Evolutionary conservation across 805 yeast genomes (phyloP).

Genomic region (Helenozyma rhizophorensis): DNA sequence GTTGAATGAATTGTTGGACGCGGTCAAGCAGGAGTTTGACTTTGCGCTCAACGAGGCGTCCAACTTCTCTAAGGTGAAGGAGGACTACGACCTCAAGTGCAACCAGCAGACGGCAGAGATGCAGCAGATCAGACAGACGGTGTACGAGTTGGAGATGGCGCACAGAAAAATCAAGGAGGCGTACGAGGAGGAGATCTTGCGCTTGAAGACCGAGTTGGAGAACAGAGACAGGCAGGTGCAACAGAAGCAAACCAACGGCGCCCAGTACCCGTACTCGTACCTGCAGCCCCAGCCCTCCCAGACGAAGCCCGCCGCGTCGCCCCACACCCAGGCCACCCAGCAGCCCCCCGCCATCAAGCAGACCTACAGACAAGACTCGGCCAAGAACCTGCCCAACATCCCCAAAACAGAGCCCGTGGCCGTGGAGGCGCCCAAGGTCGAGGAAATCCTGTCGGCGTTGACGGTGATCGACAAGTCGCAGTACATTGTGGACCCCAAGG

Average conservation of each 20-base stretch:
- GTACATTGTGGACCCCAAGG: conserved; percentile 39
- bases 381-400: conserved; percentile 11
- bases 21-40: conserved; percentile 88
- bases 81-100: conserved; percentile 85
- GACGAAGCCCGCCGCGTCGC: conserved; percentile 1
- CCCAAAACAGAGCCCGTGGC: conserved; percentile 18
- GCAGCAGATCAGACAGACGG: conserved; percentile 91
- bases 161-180: conserved; percentile 94
- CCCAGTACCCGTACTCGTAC: conserved; percentile 30
- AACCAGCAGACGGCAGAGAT: conserved; percentile 90
- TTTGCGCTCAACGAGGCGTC: conserved; percentile 81
- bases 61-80: conserved; percentile 81
- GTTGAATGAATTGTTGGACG: conserved; percentile 81
- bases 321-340: conserved; percentile 1
- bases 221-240: conserved; percentile 60
- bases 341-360: conserved; percentile 11
- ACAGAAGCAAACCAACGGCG: conserved; percentile 38
- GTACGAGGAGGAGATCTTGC: conserved; percentile 86
- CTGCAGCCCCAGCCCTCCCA: conserved; percentile 22
- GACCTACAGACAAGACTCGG: conserved; percentile 5
- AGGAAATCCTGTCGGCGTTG: conserved; percentile 21
- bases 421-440: conserved; percentile 13
- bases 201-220: conserved; percentile 83
- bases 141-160: conserved; percentile 88
- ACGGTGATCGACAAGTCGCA: conserved; percentile 37